Conservation (phyloP, 106 monocot species). For the Dactylorhiza incarnata region DNA sequence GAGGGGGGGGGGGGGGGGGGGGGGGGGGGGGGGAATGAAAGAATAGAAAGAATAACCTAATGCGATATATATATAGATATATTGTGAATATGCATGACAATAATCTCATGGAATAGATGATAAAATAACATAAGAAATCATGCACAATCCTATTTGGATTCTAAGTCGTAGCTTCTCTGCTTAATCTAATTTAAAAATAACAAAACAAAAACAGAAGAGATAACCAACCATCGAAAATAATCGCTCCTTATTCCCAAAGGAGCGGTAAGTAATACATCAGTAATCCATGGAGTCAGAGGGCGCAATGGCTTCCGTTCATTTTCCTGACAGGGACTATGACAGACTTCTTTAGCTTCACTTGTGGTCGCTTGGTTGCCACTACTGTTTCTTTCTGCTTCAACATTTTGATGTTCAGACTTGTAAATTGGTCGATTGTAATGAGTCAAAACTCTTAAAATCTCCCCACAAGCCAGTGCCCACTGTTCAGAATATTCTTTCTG, state of each 20-base stretch:
- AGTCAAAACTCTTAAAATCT: slow-evolving; percentile 92
- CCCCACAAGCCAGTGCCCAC: slow-evolving; percentile 97
- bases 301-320: slow-evolving; percentile 72
- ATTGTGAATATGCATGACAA: not conserved
- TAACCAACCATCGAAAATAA: slow-evolving; percentile 84
- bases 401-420: slow-evolving; percentile 53
- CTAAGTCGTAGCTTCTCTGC: not conserved
- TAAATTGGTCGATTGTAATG: slow-evolving; percentile 94
- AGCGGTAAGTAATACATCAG: slow-evolving; percentile 90
- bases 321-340: slow-evolving; percentile 34
- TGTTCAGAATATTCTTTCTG: slow-evolving; percentile 99
- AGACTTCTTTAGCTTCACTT: slow-evolving; percentile 40
- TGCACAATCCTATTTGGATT: not conserved
- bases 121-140: not conserved
- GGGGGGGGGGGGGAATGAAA: no score
- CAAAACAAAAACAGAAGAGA: not conserved
- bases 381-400: slow-evolving; percentile 44
- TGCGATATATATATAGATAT: not conserved
- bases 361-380: slow-evolving; percentile 51
- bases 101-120: not conserved
- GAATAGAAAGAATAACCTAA: no score
- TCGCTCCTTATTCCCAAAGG: slow-evolving; percentile 97
- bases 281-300: slow-evolving; percentile 92
- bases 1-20: no score
- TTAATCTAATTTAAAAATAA: not conserved